Evolutionary conservation across 2,329 filamentous ascomycete genomes (phyloP), one percentile per base, ranked within the genome.

Genomic region (Cyphellophora attinorum): DNA sequence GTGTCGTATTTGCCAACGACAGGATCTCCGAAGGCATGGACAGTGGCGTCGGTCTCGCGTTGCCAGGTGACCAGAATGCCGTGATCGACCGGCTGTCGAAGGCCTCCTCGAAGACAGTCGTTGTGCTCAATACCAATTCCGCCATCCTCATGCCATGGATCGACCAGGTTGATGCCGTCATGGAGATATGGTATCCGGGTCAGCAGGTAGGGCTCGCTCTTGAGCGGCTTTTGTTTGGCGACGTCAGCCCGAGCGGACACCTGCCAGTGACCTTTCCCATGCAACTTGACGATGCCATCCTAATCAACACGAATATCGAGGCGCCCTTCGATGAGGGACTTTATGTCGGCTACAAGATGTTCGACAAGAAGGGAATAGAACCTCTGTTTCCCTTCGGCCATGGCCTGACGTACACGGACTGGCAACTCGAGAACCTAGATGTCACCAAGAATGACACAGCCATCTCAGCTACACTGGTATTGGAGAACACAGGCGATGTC

Each of bases 341-440:
- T 33, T 88, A 83, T 54, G 67, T 88, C 19, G 83, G 83, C 3
- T 89, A 89, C 59, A 68, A 81, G 13, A 85, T 76, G 61, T 89
- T 84, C 54, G 82, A 89, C 51, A 77, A 72, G 46, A 66, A 70
- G 11, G 65, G 76, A 19, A 65, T 74, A 3, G 63, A 67, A 1
- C 72, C 78, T 0, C 68, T 81, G 16, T 89, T 86, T 57, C 70
- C 79, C 39, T 91, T 91, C 53, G 83, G 83, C 8, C 77, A 85
- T 51, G 84, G 84, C 2, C 65, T 89, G 1, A 81, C 78, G 10
- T 89, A 86, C 58, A 85, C 81, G 0, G 73, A 61, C 0, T 88
- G 88, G 53, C 45, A 52, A 10, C 68, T 70, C 44, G 69, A 65
- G 1, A 60, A 68, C 27, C 59, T 77, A 2, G 31, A 38, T 4